Evolutionary conservation across 257 asterid species (phyloP), one percentile per base, ranked within the genome.

Genomic region (Rehmannia glutinosa): DNA sequence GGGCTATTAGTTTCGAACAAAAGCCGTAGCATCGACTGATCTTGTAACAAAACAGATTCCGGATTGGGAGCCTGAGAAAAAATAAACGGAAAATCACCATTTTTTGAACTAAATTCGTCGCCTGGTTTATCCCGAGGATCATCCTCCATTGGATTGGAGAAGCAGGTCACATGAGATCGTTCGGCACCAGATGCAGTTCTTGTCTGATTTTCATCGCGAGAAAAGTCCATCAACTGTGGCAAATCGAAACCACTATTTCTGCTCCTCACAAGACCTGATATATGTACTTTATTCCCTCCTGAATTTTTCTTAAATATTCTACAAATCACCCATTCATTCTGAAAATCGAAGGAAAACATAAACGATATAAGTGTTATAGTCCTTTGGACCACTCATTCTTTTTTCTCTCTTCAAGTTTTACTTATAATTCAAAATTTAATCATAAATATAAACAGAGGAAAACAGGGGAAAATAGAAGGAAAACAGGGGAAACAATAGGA

Each of bases 251-350:
- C 60, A 19, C 10, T 9, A 21, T 77, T 66, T 15, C 16, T 16
- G 19, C 59, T 38, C 16, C 59, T 72, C 1, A 6, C 8, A 1
- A 86, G 70, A 12, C 78, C 78, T 5, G 87, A 86, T 56, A 82
- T 82, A 42, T 83, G 88, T 10, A 82, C 77, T 61, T 86, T 88
- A 72, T 86, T 86, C 16, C 91, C 93, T 50, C 86, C 88, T 1
- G 82, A 56, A 56, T 69, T 54, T 70, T 91, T 91, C 53, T 82
- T 83, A 20, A 91, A 91, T 19, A 88, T 59, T 79, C 95, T 83
- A 50, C 95, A 79, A 6, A 84, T 71, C 56, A 86, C 96, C 96
- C 96, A 88, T 76, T 88, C 96, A 25, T 66, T 84, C 97, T 91
- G 90, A 45, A 23, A 64, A 47, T 64, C 8, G 5, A 41, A 24